Evolutionary conservation across 208 protist genomes (phyloP).

Genomic region (Crithidia fasciculata): DNA sequence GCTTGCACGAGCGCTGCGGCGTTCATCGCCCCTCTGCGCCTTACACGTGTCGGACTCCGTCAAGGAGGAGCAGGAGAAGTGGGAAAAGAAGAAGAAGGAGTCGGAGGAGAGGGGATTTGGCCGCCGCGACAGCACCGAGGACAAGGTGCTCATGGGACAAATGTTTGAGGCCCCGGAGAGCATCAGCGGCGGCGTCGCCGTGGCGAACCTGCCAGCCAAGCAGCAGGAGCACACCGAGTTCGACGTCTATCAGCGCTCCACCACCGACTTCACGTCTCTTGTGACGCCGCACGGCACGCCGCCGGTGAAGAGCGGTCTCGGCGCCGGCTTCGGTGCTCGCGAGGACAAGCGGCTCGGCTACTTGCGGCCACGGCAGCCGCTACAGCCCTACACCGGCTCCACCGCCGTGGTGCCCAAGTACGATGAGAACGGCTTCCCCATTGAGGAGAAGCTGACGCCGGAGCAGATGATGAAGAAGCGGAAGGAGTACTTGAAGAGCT

Average conservation of each 20-base stretch:
- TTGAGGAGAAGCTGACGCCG: slow-evolving; percentile 66
- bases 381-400: slow-evolving; percentile 64
- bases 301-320: slow-evolving; percentile 51
- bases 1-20: slow-evolving; percentile 11
- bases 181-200: slow-evolving; percentile 46
- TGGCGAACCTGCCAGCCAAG: slow-evolving; percentile 72
- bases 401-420: slow-evolving; percentile 62
- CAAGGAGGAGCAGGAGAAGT: slow-evolving; percentile 37
- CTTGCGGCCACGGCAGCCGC: slow-evolving; percentile 64
- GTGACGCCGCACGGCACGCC: slow-evolving; percentile 65
- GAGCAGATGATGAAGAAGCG: slow-evolving; percentile 72
- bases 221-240: slow-evolving; percentile 61
- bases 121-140: slow-evolving; percentile 54
- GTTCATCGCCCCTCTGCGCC: slow-evolving; percentile 7
- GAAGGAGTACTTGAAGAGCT: slow-evolving; percentile 82
- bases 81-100: slow-evolving; percentile 54
- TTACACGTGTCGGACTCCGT: slow-evolving; percentile 34
- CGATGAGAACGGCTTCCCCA: slow-evolving; percentile 65
- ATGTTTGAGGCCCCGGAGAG: slow-evolving; percentile 46
- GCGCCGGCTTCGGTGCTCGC: slow-evolving; percentile 81
- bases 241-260: slow-evolving; percentile 77
- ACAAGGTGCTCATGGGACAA: slow-evolving; percentile 66
- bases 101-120: slow-evolving; percentile 59
- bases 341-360: slow-evolving; percentile 87
- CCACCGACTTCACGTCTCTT: slow-evolving; percentile 79